These are phyloP conservation scores for Sphaerulina populicola DNA, from an alignment of 2,329 filamentous ascomycete species.

Conservation along the genomic window DNA sequence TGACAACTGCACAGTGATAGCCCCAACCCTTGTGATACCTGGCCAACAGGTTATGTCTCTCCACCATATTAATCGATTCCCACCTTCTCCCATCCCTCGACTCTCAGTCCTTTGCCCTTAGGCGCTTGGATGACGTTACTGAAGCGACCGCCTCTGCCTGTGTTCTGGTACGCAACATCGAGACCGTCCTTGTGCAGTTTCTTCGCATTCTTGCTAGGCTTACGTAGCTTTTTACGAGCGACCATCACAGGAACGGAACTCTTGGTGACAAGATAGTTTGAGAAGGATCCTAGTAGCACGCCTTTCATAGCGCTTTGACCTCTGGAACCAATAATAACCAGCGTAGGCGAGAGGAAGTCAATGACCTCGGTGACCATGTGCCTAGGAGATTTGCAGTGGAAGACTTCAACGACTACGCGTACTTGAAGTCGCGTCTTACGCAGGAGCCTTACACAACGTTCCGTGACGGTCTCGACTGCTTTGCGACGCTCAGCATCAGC, in stretches of 20 bases:
- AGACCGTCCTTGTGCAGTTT: conserved; percentile 29
- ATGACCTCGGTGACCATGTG: conserved; percentile 96
- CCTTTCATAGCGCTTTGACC: conserved; percentile 89
- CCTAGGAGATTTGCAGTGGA: conserved; percentile 96
- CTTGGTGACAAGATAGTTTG: conserved; percentile 94
- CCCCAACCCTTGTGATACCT: too few relatives aligned
- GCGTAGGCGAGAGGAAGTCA: conserved; percentile 79
- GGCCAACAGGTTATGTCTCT: too few relatives aligned
- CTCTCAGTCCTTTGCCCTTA: conserved; percentile 27
- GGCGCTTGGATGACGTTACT: conserved; percentile 31
- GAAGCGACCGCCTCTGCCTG: conserved; percentile 26
- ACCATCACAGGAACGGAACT: conserved; percentile 98
- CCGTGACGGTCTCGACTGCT: conserved; percentile 75
- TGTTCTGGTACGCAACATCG: conserved; percentile 28
- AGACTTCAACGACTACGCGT: conserved; percentile 85
- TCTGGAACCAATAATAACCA: conserved; percentile 86
- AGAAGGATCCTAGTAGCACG: conserved; percentile 90
- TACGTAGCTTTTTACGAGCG: conserved; percentile 77
- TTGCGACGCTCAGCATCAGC: conserved; percentile 70
- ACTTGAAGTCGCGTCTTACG: conserved; percentile 90
- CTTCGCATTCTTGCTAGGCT: conserved; percentile 54
- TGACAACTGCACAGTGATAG: too few relatives aligned
- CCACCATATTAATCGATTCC: conserved; percentile 26
- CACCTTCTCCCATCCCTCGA: conserved; percentile 31
- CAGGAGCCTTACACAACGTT: conserved; percentile 73